Evolutionary conservation across 768 basidiomycete genomes (phyloP).

Genomic region (Termitomyces sp.): DNA sequence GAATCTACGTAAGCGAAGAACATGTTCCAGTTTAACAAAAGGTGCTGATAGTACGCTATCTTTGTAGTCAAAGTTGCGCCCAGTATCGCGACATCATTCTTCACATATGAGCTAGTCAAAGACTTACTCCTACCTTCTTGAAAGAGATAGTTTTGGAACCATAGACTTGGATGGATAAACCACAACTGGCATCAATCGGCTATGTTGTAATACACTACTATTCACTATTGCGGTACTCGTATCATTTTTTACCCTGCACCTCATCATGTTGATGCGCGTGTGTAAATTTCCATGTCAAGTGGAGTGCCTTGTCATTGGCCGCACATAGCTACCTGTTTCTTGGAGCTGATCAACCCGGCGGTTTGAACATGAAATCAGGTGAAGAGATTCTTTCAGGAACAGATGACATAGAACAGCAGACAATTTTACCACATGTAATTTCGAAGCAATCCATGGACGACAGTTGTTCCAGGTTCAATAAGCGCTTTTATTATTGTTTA

Average conservation of each 20-base stretch:
- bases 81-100: constrained; percentile 83
- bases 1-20: constrained; percentile 62
- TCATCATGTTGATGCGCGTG: neutral
- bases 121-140: constrained; percentile 27
- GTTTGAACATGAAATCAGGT: neutral
- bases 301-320: neutral
- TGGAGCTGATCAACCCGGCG: neutral
- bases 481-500: too few species aligned
- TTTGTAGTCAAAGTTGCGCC: constrained; percentile 81
- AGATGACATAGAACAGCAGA: neutral
- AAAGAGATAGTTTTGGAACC: constrained; percentile 4
- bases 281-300: neutral
- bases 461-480: too few species aligned
- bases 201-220: constrained; percentile 2
- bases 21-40: constrained; percentile 1
- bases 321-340: neutral
- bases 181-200: neutral
- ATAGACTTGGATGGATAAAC: constrained; percentile 13
- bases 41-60: constrained; percentile 4
- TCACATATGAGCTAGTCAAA: constrained; percentile 68
- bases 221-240: neutral
- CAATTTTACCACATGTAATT: neutral
- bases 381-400: neutral
- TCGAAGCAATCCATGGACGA: neutral
- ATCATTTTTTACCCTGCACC: neutral